phyloP scores from a whole-genome alignment of 2,329 filamentous ascomycete genomes.

The Pezicula neosporulosa region DNA sequence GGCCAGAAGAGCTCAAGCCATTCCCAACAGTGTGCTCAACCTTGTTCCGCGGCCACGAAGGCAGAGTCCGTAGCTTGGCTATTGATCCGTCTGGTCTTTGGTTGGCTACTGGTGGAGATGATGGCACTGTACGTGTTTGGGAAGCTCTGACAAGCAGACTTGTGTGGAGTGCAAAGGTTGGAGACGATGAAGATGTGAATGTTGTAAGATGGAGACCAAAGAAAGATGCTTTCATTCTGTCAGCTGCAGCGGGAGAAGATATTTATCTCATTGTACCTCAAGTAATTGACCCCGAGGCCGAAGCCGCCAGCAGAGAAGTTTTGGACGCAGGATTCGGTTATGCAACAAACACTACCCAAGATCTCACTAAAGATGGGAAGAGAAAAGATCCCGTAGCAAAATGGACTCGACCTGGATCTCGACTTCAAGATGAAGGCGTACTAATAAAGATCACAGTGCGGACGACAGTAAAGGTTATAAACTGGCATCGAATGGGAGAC shows the following conservation, averaged over 20 bases:
- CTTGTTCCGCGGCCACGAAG: constrained; percentile 83
- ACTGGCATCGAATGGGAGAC: constrained; percentile 91
- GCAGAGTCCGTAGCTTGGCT: constrained; percentile 78
- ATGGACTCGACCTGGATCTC: constrained; percentile 76
- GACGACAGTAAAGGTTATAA: constrained; percentile 79
- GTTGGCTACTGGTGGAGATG: constrained; percentile 89
- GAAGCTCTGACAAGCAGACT: constrained; percentile 82
- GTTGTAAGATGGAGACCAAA: constrained; percentile 86
- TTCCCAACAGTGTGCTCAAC: constrained; percentile 91
- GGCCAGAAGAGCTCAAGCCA: constrained; percentile 87
- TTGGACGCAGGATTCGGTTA: constrained; percentile 92
- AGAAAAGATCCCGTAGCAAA: constrained; percentile 75
- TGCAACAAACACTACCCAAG: constrained; percentile 62
- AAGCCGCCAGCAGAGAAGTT: constrained; percentile 70
- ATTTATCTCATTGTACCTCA: constrained; percentile 81
- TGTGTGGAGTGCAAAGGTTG: constrained; percentile 79
- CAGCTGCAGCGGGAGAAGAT: constrained; percentile 80
- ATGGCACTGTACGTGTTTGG: constrained; percentile 90
- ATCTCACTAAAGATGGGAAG: constrained; percentile 47
- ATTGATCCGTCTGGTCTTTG: constrained; percentile 84
- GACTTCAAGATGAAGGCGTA: constrained; percentile 74
- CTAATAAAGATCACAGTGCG: constrained; percentile 78
- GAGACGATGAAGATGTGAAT: constrained; percentile 76
- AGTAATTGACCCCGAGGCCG: constrained; percentile 67
- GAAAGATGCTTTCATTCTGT: constrained; percentile 75